A percentile compares a stretch with the other conserved stretches of the same genome.
These are phyloP conservation scores for Rhodosporidiobolus sp. DNA, from an alignment of 768 basidiomycete species.

Conservation along the genomic window DNA sequence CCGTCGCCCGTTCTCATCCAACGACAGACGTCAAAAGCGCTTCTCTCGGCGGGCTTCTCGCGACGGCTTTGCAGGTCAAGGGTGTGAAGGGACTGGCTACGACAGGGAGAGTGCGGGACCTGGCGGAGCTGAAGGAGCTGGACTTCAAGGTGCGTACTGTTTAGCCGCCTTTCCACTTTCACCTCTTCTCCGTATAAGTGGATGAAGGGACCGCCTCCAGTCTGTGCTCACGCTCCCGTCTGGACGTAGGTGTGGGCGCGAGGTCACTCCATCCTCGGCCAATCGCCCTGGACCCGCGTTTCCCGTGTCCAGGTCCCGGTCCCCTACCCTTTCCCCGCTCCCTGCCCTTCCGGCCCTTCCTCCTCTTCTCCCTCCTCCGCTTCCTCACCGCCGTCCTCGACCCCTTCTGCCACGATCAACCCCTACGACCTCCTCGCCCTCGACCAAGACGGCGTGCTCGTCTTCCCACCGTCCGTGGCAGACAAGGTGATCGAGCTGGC, in stretches of 20 bases:
- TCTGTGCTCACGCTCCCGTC: too few species aligned
- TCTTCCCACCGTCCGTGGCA: slow-evolving; percentile 61
- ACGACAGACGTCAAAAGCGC: slow-evolving; percentile 25
- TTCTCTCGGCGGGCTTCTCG: slow-evolving; percentile 24
- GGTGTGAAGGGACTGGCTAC: slow-evolving; percentile 72
- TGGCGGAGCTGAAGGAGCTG: slow-evolving; percentile 67
- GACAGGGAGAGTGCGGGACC: slow-evolving; percentile 67
- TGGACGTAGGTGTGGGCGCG: slow-evolving; percentile 67
- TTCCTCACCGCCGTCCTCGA: slow-evolving; percentile 43
- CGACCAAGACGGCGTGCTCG: slow-evolving; percentile 85
- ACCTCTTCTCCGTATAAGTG: not conserved
- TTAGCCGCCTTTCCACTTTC: too few species aligned
- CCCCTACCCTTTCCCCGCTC: slow-evolving; percentile 50
- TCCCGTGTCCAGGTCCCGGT: slow-evolving; percentile 70
- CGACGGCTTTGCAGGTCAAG: slow-evolving; percentile 67
- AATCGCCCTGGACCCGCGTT: slow-evolving; percentile 76
- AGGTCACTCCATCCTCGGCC: slow-evolving; percentile 78
- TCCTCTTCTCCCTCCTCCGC: slow-evolving; percentile 8
- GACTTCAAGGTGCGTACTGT: slow-evolving; percentile 63
- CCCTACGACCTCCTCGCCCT: slow-evolving; percentile 82
- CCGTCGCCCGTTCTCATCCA: not conserved
- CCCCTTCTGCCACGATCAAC: slow-evolving; percentile 57
- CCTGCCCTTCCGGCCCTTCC: slow-evolving; percentile 28
- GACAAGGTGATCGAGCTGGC: slow-evolving; percentile 61
- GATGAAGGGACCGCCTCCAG: too few species aligned